Conservation (phyloP, 2,329 filamentous ascomycete species). For the Mycosphaerelloides madeirae region DNA sequence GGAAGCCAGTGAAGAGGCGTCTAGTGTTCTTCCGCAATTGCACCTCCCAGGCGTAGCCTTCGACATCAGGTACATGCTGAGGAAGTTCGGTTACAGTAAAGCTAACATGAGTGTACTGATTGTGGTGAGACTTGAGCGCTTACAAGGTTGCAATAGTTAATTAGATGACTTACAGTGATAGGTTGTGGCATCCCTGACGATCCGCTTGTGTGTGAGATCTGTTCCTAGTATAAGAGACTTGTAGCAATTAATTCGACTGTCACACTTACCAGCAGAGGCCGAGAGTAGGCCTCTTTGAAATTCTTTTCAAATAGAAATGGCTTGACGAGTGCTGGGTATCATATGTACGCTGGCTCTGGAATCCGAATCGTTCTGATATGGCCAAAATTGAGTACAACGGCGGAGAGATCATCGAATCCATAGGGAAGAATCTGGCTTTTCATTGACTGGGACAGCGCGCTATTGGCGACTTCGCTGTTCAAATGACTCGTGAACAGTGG, state of each 20-base stretch:
- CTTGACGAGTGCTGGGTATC: background rate
- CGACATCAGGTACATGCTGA: conserved; percentile 1
- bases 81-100: background rate
- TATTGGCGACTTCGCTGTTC: conserved; percentile 3
- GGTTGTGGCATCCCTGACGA: conserved; percentile 1
- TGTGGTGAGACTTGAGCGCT: no score
- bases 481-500: conserved; percentile 2
- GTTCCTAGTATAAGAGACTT: no score
- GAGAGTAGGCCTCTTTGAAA: background rate
- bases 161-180: conserved; percentile 1
- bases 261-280: conserved; percentile 1
- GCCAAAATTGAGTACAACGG: background rate
- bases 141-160: no score
- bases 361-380: background rate
- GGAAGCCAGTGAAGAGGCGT: conserved; percentile 1
- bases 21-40: background rate
- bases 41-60: background rate
- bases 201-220: conserved; percentile 2
- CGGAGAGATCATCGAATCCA: background rate
- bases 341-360: background rate
- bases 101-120: background rate
- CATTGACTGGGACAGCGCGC: background rate
- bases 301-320: background rate
- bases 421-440: background rate
- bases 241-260: no score